Evolutionary conservation across 2,329 filamentous ascomycete genomes (phyloP).

Genomic region (Pseudogymnoascus sp.): DNA sequence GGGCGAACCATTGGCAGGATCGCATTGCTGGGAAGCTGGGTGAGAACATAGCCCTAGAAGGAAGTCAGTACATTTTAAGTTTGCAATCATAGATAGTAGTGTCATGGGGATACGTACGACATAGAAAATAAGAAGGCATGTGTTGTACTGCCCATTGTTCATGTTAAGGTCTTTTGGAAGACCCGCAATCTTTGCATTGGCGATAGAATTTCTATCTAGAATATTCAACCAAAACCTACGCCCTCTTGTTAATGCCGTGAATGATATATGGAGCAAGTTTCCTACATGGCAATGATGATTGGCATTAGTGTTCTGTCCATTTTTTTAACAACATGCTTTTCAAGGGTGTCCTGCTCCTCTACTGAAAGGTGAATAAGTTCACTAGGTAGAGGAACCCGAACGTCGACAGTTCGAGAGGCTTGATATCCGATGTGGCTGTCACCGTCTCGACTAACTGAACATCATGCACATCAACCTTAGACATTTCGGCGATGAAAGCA

Average conservation of each 20-base stretch:
- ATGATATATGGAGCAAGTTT: neutral
- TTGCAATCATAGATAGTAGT: neutral
- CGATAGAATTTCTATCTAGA: conserved; percentile 12
- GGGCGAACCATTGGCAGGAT: conserved; percentile 20
- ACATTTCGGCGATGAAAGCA: neutral
- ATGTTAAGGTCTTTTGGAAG: conserved; percentile 11
- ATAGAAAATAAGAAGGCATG: conserved; percentile 17
- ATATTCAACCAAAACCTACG: conserved; percentile 12
- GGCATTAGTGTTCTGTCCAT: conserved; percentile 3
- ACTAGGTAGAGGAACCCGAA: neutral
- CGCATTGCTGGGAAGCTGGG: conserved; percentile 18
- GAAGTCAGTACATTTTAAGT: neutral
- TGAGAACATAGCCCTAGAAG: conserved; percentile 2
- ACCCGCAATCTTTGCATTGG: conserved; percentile 10
- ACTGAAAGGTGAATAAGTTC: conserved; percentile 6
- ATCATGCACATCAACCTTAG: neutral
- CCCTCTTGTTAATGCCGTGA: neutral
- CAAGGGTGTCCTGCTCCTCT: neutral
- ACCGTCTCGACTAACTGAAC: neutral
- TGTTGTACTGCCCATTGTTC: conserved; percentile 16
- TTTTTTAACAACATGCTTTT: conserved; percentile 4
- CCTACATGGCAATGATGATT: conserved; percentile 8
- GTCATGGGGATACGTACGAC: conserved; percentile 9
- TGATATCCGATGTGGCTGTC: neutral
- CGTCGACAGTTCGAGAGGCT: neutral